phyloP scores from a whole-genome alignment of 2,329 filamentous ascomycete genomes.

The Xylaria sp. region DNA sequence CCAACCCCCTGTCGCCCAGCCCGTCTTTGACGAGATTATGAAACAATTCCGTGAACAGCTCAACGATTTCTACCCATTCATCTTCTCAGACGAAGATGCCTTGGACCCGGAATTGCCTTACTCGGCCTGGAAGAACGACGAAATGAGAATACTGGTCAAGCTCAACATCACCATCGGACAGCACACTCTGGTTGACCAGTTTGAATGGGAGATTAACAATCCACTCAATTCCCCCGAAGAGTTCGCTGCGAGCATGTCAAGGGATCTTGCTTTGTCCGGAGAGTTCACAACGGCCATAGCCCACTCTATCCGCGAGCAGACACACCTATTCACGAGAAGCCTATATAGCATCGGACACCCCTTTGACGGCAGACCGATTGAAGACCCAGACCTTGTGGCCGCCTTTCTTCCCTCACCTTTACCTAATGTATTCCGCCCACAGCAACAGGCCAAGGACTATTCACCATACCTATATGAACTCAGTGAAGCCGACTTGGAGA shows the following conservation, averaged over 20 bases:
- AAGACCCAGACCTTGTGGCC: conserved; percentile 87
- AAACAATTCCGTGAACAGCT: conserved; percentile 88
- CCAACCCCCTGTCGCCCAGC: conserved; percentile 75
- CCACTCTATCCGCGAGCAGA: conserved; percentile 96
- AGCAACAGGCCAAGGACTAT: conserved; percentile 93
- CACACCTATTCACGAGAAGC: conserved; percentile 92
- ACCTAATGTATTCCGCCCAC: conserved; percentile 84
- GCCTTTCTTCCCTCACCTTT: conserved; percentile 89
- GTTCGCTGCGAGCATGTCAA: conserved; percentile 89
- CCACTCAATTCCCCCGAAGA: conserved; percentile 93
- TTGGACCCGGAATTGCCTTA: conserved; percentile 92
- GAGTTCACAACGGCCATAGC: conserved; percentile 98
- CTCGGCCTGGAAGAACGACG: conserved; percentile 95
- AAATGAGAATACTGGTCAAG: conserved; percentile 96
- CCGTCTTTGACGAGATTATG: conserved; percentile 69
- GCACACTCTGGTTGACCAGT: conserved; percentile 94
- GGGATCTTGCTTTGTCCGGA: conserved; percentile 88
- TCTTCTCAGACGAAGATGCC: conserved; percentile 88
- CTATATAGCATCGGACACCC: conserved; percentile 93
- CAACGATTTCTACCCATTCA: conserved; percentile 91
- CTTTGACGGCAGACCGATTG: conserved; percentile 92
- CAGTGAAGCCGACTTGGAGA: conserved; percentile 88
- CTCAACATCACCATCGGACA: conserved; percentile 97
- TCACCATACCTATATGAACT: conserved; percentile 94
- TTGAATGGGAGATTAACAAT: conserved; percentile 99